Conservation (phyloP, 2,329 filamentous ascomycete genomes). For the Beauveria sp. region DNA sequence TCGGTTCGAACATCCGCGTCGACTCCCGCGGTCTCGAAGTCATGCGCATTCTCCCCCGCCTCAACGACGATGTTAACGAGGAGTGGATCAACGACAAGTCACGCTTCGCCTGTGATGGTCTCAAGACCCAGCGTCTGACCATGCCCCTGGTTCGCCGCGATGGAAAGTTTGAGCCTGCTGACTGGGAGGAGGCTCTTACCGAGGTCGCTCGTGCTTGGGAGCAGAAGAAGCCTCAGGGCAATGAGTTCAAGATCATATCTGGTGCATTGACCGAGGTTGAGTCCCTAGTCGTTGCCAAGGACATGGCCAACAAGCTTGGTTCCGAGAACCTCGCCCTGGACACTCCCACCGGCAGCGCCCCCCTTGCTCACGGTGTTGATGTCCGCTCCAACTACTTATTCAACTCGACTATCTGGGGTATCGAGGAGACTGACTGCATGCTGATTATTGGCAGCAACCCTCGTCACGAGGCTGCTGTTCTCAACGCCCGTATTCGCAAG, state of each 20-base stretch:
- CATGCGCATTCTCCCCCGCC: slow-evolving; percentile 83
- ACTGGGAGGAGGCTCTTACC: slow-evolving; percentile 90
- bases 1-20: slow-evolving; percentile 91
- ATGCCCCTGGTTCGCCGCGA: slow-evolving; percentile 84
- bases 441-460: slow-evolving; percentile 93
- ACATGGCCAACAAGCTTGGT: slow-evolving; percentile 90
- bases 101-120: slow-evolving; percentile 89
- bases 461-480: slow-evolving; percentile 85
- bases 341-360: slow-evolving; percentile 73
- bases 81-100: slow-evolving; percentile 99
- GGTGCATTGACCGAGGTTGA: slow-evolving; percentile 89
- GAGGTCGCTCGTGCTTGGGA: slow-evolving; percentile 79
- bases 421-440: slow-evolving; percentile 88
- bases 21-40: slow-evolving; percentile 92
- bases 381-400: slow-evolving; percentile 92
- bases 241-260: slow-evolving; percentile 94
- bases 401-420: slow-evolving; percentile 89
- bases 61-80: slow-evolving; percentile 98
- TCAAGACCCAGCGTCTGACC: slow-evolving; percentile 92
- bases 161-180: slow-evolving; percentile 83
- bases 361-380: slow-evolving; percentile 86
- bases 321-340: slow-evolving; percentile 95
- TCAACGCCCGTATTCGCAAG: slow-evolving; percentile 96
- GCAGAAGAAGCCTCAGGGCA: slow-evolving; percentile 71
- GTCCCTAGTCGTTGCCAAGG: slow-evolving; percentile 92